A percentile compares a stretch with the other conserved stretches of the same genome.
These are phyloP conservation scores for Saccharomycopsis fermentans DNA, from an alignment of 805 yeast species.

Conservation along the genomic window DNA sequence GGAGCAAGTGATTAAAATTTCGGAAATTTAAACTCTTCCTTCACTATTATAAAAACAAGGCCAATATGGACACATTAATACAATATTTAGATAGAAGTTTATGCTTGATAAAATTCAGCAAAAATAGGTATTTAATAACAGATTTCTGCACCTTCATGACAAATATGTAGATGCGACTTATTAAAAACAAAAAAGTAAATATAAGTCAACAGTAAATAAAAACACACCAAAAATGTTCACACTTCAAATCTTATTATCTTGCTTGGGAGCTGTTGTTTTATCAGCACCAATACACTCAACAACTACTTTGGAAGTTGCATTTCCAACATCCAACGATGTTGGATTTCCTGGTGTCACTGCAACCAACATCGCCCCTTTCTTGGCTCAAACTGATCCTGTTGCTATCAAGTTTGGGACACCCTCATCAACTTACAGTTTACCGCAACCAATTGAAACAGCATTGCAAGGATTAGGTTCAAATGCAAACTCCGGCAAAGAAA, in stretches of 20 bases:
- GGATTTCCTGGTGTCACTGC: conserved; percentile 14
- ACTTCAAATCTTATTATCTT: background rate
- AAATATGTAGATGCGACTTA: no score
- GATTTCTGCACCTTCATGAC: background rate
- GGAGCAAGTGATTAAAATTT: background rate
- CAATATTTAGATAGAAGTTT: no score
- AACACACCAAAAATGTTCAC: background rate
- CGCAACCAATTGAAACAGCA: conserved; percentile 20
- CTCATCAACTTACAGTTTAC: conserved; percentile 14
- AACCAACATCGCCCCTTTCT: conserved; percentile 16
- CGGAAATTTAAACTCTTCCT: background rate
- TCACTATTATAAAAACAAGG: background rate
- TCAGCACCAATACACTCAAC: background rate
- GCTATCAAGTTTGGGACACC: conserved; percentile 13
- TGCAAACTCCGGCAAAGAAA: conserved; percentile 10
- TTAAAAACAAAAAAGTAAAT: background rate
- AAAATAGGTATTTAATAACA: background rate
- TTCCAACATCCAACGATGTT: conserved; percentile 12
- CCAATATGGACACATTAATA: no score
- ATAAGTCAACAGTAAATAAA: no score
- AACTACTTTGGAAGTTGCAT: background rate
- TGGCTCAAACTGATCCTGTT: conserved; percentile 15
- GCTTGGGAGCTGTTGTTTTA: background rate
- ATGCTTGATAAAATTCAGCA: no score
- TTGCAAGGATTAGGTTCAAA: conserved; percentile 15